Conservation (phyloP, 2,329 filamentous ascomycete species). For the Didymella glomerata region DNA sequence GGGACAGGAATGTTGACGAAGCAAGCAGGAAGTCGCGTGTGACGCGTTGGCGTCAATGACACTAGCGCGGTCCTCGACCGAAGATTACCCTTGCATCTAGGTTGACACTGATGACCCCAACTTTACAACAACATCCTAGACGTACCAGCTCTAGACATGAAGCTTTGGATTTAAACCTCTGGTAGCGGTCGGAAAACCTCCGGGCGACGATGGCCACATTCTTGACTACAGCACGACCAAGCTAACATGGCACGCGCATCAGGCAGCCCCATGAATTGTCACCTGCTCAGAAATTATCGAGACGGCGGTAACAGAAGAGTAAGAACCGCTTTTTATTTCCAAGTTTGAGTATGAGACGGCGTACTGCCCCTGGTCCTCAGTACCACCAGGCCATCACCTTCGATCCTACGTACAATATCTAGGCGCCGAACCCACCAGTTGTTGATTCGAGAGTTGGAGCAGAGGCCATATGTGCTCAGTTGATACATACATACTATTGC, state of each 20-base stretch:
- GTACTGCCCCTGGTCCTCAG: background rate
- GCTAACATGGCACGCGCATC: background rate
- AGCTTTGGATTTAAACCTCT: background rate
- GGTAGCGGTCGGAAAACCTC: background rate
- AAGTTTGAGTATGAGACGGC: no score
- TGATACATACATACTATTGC: no score
- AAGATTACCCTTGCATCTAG: background rate
- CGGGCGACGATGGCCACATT: background rate
- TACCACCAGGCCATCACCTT: background rate
- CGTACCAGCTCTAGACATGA: no score
- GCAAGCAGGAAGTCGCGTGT: constrained; percentile 1
- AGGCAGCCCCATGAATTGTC: background rate
- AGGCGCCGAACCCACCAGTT: background rate
- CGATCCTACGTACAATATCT: background rate
- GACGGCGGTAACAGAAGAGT: background rate
- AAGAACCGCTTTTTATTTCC: background rate
- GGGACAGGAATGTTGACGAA: background rate
- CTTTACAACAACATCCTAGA: background rate
- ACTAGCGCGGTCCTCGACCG: background rate
- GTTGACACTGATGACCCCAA: background rate
- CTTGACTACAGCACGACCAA: background rate
- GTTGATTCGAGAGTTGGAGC: background rate
- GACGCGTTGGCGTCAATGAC: constrained; percentile 10
- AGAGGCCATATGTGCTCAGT: background rate
- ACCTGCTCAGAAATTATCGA: background rate